These are phyloP conservation scores for Borovskyia barvae DNA, from an alignment of 208 protist species.

Conservation along the genomic window DNA sequence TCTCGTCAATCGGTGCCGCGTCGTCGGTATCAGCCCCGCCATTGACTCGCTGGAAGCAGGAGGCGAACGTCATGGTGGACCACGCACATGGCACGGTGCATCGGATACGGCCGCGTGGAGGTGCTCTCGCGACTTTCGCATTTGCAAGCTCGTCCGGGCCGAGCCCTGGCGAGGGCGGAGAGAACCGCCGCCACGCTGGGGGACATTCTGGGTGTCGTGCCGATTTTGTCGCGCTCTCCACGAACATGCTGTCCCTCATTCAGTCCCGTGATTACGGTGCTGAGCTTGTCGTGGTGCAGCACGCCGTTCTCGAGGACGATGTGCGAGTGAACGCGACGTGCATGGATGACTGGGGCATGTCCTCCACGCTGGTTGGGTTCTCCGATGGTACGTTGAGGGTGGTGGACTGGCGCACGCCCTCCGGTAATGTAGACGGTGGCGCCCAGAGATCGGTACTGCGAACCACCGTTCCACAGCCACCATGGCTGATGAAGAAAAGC, in stretches of 20 bases:
- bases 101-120: constrained; percentile 9
- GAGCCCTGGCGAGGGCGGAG: neutral
- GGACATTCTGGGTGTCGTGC: too few relatives aligned
- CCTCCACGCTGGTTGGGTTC: constrained; percentile 53
- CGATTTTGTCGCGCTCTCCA: constrained; percentile 19
- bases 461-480: constrained; percentile 35
- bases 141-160: neutral
- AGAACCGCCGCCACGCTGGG: too few relatives aligned
- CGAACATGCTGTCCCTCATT: constrained; percentile 8
- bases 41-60: constrained; percentile 22
- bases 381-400: constrained; percentile 60
- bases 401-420: constrained; percentile 55
- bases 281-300: constrained; percentile 7
- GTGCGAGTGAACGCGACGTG: constrained; percentile 41
- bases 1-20: too few relatives aligned
- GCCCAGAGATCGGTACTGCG: neutral
- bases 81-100: constrained; percentile 8
- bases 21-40: too few relatives aligned
- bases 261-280: constrained; percentile 21
- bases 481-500: constrained; percentile 24
- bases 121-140: neutral
- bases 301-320: constrained; percentile 12
- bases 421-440: neutral
- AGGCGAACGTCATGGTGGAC: constrained; percentile 7
- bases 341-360: constrained; percentile 51